phyloP scores from a whole-genome alignment of 176 grass and related monocot genomes.

The Bonia amplexicaulis region DNA sequence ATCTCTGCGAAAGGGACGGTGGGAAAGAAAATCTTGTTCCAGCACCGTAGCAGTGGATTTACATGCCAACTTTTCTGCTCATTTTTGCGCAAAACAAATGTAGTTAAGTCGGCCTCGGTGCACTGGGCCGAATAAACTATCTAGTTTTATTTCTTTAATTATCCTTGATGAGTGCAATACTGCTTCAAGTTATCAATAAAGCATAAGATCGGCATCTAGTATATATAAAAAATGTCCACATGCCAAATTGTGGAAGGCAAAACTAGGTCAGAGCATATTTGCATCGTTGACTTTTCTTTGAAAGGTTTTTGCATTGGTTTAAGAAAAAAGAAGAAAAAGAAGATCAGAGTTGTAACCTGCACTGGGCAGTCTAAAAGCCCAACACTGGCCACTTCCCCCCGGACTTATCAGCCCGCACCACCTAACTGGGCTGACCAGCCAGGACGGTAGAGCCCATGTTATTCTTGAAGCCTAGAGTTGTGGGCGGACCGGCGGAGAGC shows the following conservation, averaged over 20 bases:
- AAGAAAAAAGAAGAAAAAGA: neutral
- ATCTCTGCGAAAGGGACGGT: neutral
- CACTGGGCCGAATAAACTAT: neutral
- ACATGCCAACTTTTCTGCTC: neutral
- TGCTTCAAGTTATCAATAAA: neutral
- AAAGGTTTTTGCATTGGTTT: no score
- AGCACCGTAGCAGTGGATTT: neutral
- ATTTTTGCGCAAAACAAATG: no score
- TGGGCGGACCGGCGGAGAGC: conserved; percentile 41
- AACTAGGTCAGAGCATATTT: neutral
- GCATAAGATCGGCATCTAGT: neutral
- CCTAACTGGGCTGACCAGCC: no score
- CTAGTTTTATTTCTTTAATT: neutral
- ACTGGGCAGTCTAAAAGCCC: neutral
- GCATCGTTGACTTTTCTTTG: neutral
- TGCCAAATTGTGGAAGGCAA: neutral
- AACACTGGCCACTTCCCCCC: no score
- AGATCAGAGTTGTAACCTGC: neutral
- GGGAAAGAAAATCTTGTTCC: neutral
- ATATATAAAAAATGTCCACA: no score
- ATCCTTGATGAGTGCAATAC: neutral
- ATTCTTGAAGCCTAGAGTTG: neutral
- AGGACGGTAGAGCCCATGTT: neutral
- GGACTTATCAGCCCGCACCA: no score
- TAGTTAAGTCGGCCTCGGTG: neutral